Evolutionary conservation across 1,284 basidiomycete genomes (phyloP).

Genomic region (Austroboletus niveus): DNA sequence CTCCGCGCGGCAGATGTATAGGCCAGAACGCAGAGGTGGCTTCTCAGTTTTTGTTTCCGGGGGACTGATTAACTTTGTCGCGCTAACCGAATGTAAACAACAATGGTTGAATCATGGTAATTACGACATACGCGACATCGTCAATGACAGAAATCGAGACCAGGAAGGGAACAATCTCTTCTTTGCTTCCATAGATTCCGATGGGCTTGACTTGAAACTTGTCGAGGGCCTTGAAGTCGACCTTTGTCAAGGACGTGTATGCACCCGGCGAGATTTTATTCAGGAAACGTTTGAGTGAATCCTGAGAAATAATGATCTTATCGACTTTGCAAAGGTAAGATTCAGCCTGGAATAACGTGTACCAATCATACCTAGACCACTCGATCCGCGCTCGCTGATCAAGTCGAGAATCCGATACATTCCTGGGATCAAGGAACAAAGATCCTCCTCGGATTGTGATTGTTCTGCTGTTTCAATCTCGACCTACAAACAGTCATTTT

Average conservation of each 20-base stretch:
- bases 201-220: constrained; percentile 42
- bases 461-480: constrained; percentile 13
- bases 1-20: constrained; percentile 40
- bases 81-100: constrained; percentile 7
- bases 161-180: constrained; percentile 47
- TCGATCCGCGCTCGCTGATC: constrained; percentile 48
- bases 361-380: constrained; percentile 46
- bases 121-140: constrained; percentile 34
- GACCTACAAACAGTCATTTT: constrained; percentile 5
- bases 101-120: background rate
- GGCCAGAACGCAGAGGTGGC: constrained; percentile 45
- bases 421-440: constrained; percentile 35
- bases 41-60: constrained; percentile 14
- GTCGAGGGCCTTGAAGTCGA: constrained; percentile 52
- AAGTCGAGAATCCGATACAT: constrained; percentile 58
- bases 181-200: constrained; percentile 55
- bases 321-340: constrained; percentile 40
- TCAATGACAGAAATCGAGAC: constrained; percentile 35
- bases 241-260: constrained; percentile 50
- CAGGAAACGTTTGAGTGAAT: constrained; percentile 43
- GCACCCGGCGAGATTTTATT: constrained; percentile 46
- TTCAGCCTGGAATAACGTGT: background rate
- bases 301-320: constrained; percentile 57
- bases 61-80: constrained; percentile 10
- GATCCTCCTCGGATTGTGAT: constrained; percentile 19